These are phyloP conservation scores for Pseudogymnoascus sp. DNA, from an alignment of 2,329 filamentous ascomycete genomes.

Conservation along the genomic window DNA sequence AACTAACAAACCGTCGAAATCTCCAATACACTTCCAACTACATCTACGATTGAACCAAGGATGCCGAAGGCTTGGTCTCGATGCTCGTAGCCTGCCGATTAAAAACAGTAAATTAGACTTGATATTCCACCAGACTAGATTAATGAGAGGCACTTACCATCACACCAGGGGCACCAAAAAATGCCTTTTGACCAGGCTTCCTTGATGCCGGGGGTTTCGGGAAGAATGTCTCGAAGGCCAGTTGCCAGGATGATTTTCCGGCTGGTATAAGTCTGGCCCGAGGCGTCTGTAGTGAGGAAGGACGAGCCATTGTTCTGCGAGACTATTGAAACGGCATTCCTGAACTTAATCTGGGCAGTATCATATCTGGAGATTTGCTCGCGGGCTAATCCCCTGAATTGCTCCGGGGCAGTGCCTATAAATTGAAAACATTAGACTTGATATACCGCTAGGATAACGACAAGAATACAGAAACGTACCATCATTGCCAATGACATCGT, in stretches of 20 bases:
- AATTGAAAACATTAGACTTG: slow-evolving; percentile 10
- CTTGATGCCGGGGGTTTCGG: slow-evolving; percentile 42
- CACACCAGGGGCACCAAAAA: slow-evolving; percentile 58
- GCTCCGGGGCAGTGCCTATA: slow-evolving; percentile 27
- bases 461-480: background rate
- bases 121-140: background rate
- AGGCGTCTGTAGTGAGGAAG: slow-evolving; percentile 37
- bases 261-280: slow-evolving; percentile 32
- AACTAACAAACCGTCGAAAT: no score
- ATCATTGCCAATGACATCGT: slow-evolving; percentile 35
- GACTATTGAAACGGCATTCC: slow-evolving; percentile 37
- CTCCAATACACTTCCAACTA: slow-evolving; percentile 40
- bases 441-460: background rate
- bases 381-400: slow-evolving; percentile 27
- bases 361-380: slow-evolving; percentile 43
- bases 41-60: slow-evolving; percentile 36
- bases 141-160: slow-evolving; percentile 28
- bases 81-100: slow-evolving; percentile 42
- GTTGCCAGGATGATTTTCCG: slow-evolving; percentile 47
- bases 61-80: slow-evolving; percentile 49
- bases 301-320: slow-evolving; percentile 31
- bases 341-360: slow-evolving; percentile 42
- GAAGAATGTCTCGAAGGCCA: slow-evolving; percentile 42
- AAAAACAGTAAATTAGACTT: background rate
- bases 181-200: slow-evolving; percentile 52